Conservation (phyloP, 2,329 filamentous ascomycete species). For the Ophiocordyceps camponoti-rufipedis region DNA sequence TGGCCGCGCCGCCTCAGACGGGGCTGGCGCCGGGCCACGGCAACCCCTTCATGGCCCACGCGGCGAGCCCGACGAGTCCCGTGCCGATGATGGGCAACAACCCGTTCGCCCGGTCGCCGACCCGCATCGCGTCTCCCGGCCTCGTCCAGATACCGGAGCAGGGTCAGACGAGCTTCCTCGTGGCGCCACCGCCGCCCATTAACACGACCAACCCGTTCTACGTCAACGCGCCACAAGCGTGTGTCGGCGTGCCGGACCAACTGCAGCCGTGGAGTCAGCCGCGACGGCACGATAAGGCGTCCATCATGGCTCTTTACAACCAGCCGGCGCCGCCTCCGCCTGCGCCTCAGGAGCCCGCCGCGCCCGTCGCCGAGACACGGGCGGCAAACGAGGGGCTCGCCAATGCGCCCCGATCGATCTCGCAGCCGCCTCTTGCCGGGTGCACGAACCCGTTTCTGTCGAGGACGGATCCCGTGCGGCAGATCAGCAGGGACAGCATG, state of each 20-base stretch:
- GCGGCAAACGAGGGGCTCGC: constrained; percentile 7
- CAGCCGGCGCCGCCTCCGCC: constrained; percentile 19
- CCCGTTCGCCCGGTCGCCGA: constrained; percentile 30
- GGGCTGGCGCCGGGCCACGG: constrained; percentile 20
- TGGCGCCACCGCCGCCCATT: constrained; percentile 9
- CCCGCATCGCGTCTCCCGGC: constrained; percentile 28
- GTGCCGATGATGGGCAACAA: constrained; percentile 25
- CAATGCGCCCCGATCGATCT: constrained; percentile 11
- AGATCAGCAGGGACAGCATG: constrained; percentile 51
- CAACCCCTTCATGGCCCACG: constrained; percentile 32
- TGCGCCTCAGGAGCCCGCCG: constrained; percentile 8
- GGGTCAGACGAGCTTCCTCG: constrained; percentile 24
- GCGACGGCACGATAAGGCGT: constrained; percentile 46
- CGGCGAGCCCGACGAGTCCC: constrained; percentile 12
- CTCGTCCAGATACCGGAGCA: constrained; percentile 36
- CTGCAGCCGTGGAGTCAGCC: constrained; percentile 21
- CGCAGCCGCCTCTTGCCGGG: constrained; percentile 17
- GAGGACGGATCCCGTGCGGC: constrained; percentile 24
- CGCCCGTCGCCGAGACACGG: constrained; percentile 10
- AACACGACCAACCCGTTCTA: constrained; percentile 20
- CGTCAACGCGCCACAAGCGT: constrained; percentile 7
- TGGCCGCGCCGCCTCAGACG: constrained; percentile 16
- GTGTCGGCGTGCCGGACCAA: constrained; percentile 6
- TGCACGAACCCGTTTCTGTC: constrained; percentile 41
- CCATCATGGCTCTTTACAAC: constrained; percentile 60